Evolutionary conservation across 495 filamentous ascomycete species (phyloP), one percentile per base, ranked within the genome.

Genomic region (Aspergillus kassunensis): DNA sequence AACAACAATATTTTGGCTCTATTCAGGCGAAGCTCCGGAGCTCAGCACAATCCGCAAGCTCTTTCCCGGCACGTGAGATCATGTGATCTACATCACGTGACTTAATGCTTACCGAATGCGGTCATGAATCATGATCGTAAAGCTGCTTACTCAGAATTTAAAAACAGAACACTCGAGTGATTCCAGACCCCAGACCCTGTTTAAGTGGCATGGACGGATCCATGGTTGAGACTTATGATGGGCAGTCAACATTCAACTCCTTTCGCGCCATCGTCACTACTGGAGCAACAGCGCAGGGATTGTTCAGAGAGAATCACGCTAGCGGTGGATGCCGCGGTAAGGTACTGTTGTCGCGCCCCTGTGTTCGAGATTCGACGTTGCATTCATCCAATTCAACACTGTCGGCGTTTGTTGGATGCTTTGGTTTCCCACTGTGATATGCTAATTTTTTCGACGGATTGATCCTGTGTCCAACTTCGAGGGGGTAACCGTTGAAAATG

Each of bases 41-140:
- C 69, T 72, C 54, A 43, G 21, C 39, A 25, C 55, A 54, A 8
- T n/a, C 59, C 66, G 65, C 67, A 68, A 62, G 62, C 57, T 65
- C 63, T 70, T 48, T 34, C 44, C 27, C 6, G 11, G 42, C 60
- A 60, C 61, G 33, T 64, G 56, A 55, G 39, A 19, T 49, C 56
- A 60, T 34, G 41, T 56, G 58, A 62, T 48, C 51, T 46, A 18
- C 8, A 4, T 34, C 55, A 55, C 42, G 25, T 20, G 42, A 19
- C 2, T 33, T 10, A 10, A 23, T 23, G 12, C 13, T 35, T 46
- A 20, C 30, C 44, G 27, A 31, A 45, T 20, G 25, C 13, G 16
- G 41, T n/a, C n/a, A n/a, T n/a, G n/a, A n/a, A n/a, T n/a, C n/a
- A n/a, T n/a, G n/a, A n/a, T n/a, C n/a, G n/a, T n/a, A n/a, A n/a